A percentile compares a stretch with the other conserved stretches of the same genome.
phyloP scores from a whole-genome alignment of 108 stramenopile genomes.

The Skeletonema menzelii region DNA sequence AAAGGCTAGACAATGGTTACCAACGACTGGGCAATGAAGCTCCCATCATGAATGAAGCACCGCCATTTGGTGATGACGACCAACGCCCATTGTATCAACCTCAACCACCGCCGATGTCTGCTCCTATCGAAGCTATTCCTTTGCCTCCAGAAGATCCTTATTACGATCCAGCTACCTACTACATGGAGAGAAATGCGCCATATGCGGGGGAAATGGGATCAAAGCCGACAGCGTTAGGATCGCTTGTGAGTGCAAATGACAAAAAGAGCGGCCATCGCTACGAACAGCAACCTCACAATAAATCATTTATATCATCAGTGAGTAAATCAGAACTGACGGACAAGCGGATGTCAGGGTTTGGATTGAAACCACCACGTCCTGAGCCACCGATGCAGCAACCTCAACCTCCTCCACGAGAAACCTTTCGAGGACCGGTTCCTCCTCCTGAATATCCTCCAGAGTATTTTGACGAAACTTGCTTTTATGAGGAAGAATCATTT shows the following conservation, averaged over 20 bases:
- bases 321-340: conserved; percentile 10
- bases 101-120: background rate
- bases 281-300: conserved; percentile 14
- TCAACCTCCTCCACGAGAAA: background rate
- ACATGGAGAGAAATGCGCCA: background rate
- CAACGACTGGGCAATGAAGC: background rate
- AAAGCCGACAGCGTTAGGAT: background rate
- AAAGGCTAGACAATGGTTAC: background rate
- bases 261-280: conserved; percentile 7
- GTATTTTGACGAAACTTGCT: conserved; percentile 4
- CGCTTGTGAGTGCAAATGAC: background rate
- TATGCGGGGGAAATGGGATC: background rate
- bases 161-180: background rate
- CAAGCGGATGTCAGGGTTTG: background rate
- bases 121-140: background rate
- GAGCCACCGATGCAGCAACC: conserved; percentile 2
- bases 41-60: background rate
- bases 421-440: background rate
- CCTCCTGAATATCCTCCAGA: background rate
- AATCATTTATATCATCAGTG: conserved; percentile 27
- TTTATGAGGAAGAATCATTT: background rate
- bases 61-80: background rate
- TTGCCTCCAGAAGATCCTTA: background rate
- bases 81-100: background rate
- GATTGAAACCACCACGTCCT: background rate